phyloP scores from a whole-genome alignment of 805 yeast species.

The Starmerella potacharoeniae region DNA sequence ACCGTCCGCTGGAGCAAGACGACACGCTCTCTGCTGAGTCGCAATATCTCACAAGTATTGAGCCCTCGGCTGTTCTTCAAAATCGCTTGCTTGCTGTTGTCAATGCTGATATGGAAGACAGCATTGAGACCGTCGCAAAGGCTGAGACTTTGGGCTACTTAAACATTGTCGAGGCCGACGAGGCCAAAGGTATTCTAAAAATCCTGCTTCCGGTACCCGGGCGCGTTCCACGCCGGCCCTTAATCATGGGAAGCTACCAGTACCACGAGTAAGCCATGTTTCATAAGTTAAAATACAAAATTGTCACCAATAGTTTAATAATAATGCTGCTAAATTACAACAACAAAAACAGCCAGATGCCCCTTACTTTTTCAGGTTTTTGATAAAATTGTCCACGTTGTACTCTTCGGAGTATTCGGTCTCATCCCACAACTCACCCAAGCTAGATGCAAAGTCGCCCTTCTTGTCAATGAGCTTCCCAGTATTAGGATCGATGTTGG shows the following conservation, averaged over 20 bases:
- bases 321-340: not conserved
- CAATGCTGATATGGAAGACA: slow-evolving; percentile 39
- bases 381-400: slow-evolving; percentile 83
- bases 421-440: slow-evolving; percentile 93
- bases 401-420: slow-evolving; percentile 94
- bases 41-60: slow-evolving; percentile 29
- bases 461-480: slow-evolving; percentile 64
- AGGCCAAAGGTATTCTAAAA: slow-evolving; percentile 53
- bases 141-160: slow-evolving; percentile 70
- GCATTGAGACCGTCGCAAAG: slow-evolving; percentile 38
- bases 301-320: not conserved
- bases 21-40: slow-evolving; percentile 8
- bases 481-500: slow-evolving; percentile 29
- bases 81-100: slow-evolving; percentile 64
- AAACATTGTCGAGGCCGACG: slow-evolving; percentile 62
- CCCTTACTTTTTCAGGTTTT: slow-evolving; percentile 44
- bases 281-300: not conserved
- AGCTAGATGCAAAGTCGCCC: slow-evolving; percentile 32
- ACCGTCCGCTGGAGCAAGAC: slow-evolving; percentile 40
- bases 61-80: slow-evolving; percentile 40
- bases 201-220: slow-evolving; percentile 84
- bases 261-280: slow-evolving; percentile 54
- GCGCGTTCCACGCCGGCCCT: slow-evolving; percentile 59
- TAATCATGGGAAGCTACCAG: slow-evolving; percentile 66
- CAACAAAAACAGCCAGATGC: not conserved